Conservation (phyloP, 2,329 filamentous ascomycete species). For the Fusarium acutatum region DNA sequence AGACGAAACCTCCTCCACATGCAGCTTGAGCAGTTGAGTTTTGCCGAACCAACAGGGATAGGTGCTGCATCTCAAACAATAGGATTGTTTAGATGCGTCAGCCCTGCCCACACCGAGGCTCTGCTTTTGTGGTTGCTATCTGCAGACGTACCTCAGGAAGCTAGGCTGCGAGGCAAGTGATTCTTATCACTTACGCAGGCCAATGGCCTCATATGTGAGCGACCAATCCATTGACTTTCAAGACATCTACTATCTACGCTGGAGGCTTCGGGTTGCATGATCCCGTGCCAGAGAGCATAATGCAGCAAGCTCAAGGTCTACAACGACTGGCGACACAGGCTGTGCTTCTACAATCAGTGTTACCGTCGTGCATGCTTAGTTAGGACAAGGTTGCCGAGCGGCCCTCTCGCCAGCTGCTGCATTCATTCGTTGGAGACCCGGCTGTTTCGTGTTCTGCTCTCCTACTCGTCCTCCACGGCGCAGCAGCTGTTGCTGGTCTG, state of each 20-base stretch:
- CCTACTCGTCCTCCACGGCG: constrained; percentile 16
- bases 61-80: neutral
- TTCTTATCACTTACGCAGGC: constrained; percentile 20
- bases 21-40: neutral
- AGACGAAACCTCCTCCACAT: constrained; percentile 1
- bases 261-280: constrained; percentile 5
- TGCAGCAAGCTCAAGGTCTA: constrained; percentile 19
- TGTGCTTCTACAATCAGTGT: constrained; percentile 32
- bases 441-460: constrained; percentile 30
- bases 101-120: constrained; percentile 14
- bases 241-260: constrained; percentile 1
- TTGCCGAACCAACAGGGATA: constrained; percentile 2
- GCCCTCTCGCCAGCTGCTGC: constrained; percentile 16
- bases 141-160: constrained; percentile 1
- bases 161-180: constrained; percentile 16
- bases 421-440: constrained; percentile 22
- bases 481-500: constrained; percentile 14
- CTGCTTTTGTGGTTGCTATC: constrained; percentile 9
- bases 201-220: constrained; percentile 18
- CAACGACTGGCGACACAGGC: constrained; percentile 24
- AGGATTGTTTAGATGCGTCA: constrained; percentile 4
- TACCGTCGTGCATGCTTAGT: constrained; percentile 33
- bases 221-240: constrained; percentile 15
- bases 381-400: constrained; percentile 29
- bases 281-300: constrained; percentile 18